phyloP scores from a whole-genome alignment of 805 yeast species.

The Saccharomycopsis fibuligera region DNA sequence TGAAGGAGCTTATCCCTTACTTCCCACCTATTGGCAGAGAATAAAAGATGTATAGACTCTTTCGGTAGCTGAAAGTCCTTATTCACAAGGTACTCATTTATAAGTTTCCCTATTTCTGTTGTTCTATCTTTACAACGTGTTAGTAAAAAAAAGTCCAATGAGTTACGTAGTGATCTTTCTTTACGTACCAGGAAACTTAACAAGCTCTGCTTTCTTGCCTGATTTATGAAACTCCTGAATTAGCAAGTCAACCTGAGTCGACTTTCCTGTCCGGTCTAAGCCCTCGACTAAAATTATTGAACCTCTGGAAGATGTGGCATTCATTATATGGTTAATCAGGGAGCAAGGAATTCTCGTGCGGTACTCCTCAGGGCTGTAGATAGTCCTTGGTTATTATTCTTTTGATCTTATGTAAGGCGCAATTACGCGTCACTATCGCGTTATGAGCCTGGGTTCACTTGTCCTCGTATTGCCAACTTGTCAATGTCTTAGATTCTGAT shows the following conservation, averaged over 20 bases:
- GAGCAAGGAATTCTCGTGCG: neutral
- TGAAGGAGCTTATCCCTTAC: conserved; percentile 40
- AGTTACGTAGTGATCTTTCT: neutral
- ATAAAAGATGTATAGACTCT: conserved; percentile 78
- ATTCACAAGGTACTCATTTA: conserved; percentile 63
- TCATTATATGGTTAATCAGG: too few species aligned
- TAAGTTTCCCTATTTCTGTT: conserved; percentile 74
- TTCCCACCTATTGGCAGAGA: conserved; percentile 96
- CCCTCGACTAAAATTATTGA: conserved; percentile 82
- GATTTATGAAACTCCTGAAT: conserved; percentile 26
- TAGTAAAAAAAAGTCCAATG: neutral
- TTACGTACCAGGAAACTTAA: conserved; percentile 64
- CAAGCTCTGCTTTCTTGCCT: conserved; percentile 37
- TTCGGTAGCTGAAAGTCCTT: conserved; percentile 50
- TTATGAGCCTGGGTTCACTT: too few species aligned
- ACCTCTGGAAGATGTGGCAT: conserved; percentile 53
- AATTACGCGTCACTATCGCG: too few species aligned
- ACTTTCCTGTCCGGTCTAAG: conserved; percentile 88
- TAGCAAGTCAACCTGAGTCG: conserved; percentile 63
- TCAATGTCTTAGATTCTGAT: too few species aligned
- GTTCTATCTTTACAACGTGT: conserved; percentile 46
- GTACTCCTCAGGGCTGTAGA: neutral
- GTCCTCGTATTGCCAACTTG: too few species aligned
- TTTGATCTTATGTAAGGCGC: too few species aligned
- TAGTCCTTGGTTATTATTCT: too few species aligned